Percentiles rank a stretch among this genome's conserved stretches.
phyloP scores from a whole-genome alignment of 495 filamentous ascomycete species.

The Aspergillus leporis region DNA sequence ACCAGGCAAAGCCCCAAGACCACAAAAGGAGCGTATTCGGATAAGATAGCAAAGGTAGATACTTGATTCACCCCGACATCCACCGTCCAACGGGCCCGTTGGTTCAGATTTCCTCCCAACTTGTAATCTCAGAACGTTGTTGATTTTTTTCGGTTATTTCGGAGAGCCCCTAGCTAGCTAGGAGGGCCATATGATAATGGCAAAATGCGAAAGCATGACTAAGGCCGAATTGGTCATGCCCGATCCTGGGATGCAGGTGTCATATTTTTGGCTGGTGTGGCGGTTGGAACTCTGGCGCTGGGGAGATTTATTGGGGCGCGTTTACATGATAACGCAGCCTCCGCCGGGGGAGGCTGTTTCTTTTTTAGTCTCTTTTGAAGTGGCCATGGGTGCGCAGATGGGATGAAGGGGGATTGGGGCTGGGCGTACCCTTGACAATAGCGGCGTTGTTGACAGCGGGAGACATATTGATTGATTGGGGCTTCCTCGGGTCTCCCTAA shows the following conservation, averaged over 20 bases:
- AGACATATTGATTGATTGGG: conserved; percentile 36
- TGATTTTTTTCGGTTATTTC: too few relatives aligned
- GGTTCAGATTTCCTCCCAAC: not conserved
- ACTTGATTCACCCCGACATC: not conserved
- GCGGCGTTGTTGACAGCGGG: conserved; percentile 28
- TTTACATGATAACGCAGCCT: conserved; percentile 45
- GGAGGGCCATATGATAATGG: not conserved
- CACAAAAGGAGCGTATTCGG: not conserved
- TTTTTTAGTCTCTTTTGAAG: conserved; percentile 13
- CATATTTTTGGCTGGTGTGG: not conserved
- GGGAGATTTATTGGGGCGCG: conserved; percentile 10
- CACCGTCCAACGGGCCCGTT: conserved; percentile 1
- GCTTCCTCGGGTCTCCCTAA: conserved; percentile 17
- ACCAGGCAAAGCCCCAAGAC: not conserved
- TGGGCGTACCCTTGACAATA: conserved; percentile 33
- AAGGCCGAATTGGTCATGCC: not conserved
- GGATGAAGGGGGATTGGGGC: not conserved
- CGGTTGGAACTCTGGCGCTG: not conserved
- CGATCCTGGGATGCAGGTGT: not conserved
- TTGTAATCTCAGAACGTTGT: too few relatives aligned
- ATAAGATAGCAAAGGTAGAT: not conserved
- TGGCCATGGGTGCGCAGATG: not conserved
- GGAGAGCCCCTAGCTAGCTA: too few relatives aligned
- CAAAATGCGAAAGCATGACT: not conserved
- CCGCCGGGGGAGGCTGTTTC: conserved; percentile 35